Conservation (phyloP, 2,329 filamentous ascomycete species). For the Aspergillaceae sp. region DNA sequence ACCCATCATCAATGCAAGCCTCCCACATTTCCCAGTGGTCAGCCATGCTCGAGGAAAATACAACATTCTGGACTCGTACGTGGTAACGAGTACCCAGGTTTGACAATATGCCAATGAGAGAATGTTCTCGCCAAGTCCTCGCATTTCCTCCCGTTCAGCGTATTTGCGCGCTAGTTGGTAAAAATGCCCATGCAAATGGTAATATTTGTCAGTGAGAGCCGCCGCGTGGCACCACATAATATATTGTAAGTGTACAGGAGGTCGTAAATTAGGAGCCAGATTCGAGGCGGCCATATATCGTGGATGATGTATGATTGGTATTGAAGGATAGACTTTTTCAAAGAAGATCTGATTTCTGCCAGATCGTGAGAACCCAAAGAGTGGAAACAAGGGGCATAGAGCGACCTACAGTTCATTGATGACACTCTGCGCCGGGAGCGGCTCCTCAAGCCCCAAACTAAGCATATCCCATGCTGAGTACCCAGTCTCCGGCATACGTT, state of each 20-base stretch:
- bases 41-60: conserved; percentile 95
- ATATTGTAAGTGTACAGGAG: conserved; percentile 81
- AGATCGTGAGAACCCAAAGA: conserved; percentile 9
- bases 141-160: conserved; percentile 79
- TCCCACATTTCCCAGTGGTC: conserved; percentile 72
- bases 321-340: conserved; percentile 74
- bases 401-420: conserved; percentile 68
- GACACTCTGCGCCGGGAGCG: conserved; percentile 66
- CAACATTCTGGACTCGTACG: conserved; percentile 96
- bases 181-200: conserved; percentile 72
- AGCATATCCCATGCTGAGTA: conserved; percentile 77
- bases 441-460: conserved; percentile 70
- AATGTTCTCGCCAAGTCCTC: conserved; percentile 81
- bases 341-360: conserved; percentile 75
- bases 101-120: conserved; percentile 82
- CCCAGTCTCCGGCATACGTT: conserved; percentile 12
- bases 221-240: conserved; percentile 96
- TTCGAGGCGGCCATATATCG: conserved; percentile 85
- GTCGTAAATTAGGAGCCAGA: conserved; percentile 74
- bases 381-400: neutral
- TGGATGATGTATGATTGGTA: conserved; percentile 82
- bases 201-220: conserved; percentile 72
- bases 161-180: conserved; percentile 88
- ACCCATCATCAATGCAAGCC: conserved; percentile 84
- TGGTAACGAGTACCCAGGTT: conserved; percentile 67